These are phyloP conservation scores for Wallacemonas collosoma DNA, from an alignment of 208 protist genomes.

Conservation along the genomic window DNA sequence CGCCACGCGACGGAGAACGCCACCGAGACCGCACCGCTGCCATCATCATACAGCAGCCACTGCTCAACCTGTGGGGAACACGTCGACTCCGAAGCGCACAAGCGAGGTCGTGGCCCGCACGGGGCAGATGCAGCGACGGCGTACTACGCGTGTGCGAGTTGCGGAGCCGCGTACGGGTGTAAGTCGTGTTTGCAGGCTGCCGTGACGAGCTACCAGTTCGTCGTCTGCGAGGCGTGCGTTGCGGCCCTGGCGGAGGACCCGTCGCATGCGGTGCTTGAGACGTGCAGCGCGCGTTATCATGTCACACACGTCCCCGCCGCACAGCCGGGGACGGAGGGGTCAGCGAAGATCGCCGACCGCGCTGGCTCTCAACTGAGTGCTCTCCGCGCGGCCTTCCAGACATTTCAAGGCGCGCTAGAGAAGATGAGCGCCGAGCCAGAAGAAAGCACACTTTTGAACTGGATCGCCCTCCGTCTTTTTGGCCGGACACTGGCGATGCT, in stretches of 20 bases:
- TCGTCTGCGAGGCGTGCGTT: constrained; percentile 30
- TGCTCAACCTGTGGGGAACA: background rate
- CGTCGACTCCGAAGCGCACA: background rate
- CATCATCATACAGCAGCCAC: background rate
- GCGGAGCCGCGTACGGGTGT: constrained; percentile 43
- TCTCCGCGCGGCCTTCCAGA: background rate
- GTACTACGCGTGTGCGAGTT: constrained; percentile 28
- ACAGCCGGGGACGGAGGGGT: too few relatives aligned
- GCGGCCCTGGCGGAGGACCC: background rate
- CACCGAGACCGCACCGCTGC: too few relatives aligned
- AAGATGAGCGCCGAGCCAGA: background rate
- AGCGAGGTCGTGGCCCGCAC: background rate
- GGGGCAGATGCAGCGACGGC: constrained; percentile 16
- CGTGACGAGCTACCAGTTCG: constrained; percentile 40
- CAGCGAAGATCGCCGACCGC: too few relatives aligned
- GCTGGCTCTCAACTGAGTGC: background rate
- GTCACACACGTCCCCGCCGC: too few relatives aligned
- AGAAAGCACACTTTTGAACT: background rate
- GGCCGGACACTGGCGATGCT: constrained; percentile 12
- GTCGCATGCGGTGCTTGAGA: too few relatives aligned
- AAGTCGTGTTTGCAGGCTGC: constrained; percentile 38
- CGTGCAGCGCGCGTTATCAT: too few relatives aligned
- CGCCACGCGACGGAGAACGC: background rate
- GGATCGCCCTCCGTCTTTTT: constrained; percentile 10
- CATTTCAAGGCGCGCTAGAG: background rate